Base-by-base conservation (phyloP, 805 yeast genomes). In the Ogataea nonfermentans region DNA sequence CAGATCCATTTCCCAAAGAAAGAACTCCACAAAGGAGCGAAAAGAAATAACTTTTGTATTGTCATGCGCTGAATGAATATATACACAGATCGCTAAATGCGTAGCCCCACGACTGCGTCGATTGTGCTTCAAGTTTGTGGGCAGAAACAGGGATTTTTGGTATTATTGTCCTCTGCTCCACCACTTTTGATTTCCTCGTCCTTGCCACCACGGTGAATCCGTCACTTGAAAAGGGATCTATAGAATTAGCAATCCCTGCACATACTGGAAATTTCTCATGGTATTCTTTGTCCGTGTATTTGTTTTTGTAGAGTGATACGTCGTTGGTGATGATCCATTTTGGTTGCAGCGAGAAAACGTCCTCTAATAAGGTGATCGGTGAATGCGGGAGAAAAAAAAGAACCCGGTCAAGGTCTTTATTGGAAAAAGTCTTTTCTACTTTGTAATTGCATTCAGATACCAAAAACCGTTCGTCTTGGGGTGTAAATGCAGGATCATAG, bases 11-110 rank as follows among this genome's bases (percentile, higher is more conserved):
- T 67, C 25, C 51, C 48, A 1, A 82, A 82, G 59, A 62, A 53
- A 32, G 78, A 80, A 51, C 40, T 84, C 1, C 67, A 71, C 36
- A 70, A 72, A 29, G 91, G 91, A 0, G 57, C 72, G 0, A 59
- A 65, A 0, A 72, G 81, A 63, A 88, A 88, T 57, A 88, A 88
- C 57, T 88, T 88, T 52, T 72, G 82, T 54, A 73, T 83, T 12
- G 47, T 62, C 2, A 40, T 73, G 14, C 49, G 44, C 13, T 51
- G 27, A 43, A 32, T 8, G 33, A 36, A 36, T 44, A 41, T 15
- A 49, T 47, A 15, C 57, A 37, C 16, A 57, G 32, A 48, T 59
- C 61, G 20, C 61, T 53, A 35, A 59, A 59, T 2, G 64, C 44
- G 27, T 53, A 45, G 2, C 37, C 46, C 64, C 64, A 59, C 6